Base-by-base conservation (phyloP, 2,329 filamentous ascomycete species). In the Anisogramma anomala region DNA sequence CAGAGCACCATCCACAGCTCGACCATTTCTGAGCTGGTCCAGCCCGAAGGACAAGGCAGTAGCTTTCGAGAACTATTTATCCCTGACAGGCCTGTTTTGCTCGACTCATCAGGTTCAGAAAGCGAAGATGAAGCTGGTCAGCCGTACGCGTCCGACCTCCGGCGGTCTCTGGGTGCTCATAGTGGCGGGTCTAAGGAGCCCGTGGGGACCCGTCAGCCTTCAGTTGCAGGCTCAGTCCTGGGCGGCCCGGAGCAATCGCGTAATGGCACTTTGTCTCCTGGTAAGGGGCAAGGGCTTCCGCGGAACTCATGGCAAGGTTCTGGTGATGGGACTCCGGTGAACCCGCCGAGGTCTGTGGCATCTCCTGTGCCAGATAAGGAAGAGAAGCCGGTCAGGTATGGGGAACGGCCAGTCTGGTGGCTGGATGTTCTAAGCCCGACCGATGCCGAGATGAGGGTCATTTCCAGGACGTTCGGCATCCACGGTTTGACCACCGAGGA, bases 1-100 rank as follows among this genome's bases (percentile, higher is more conserved):
- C 82, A 86, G 53, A 93, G 84, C 59, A 98, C 91, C 0, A 93
- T 98, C 47, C 91, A 98, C 60, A 91, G 87, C 46, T 85, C 94
- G 60, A 91, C 83, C 0, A 94, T 98, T 43, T 94, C 87, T 2
- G 91, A 95, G 58, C 72, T 98, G 15, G 74, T 93, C 7, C 87
- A 94, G 51, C 80, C 84, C 0, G 45, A 47, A 34, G 45, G 45
- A 13, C 45, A 47, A 33, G 91, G 86, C 5, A 74, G 80, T 46
- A 83, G 75, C 32, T 98, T 98, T 58, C 73, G 72, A 45, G 84
- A 94, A 52, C 72, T 98, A 0, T 98, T 98, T 56, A 74, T 94
- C 17, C 91, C 91, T 1, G 86, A 96, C 47, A 87, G 84, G 0
- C 77, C 79, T 1, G 63, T 85, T 30, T 58, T 93, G 14, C 81